Evolutionary conservation across 306 rosid species (phyloP).

Genomic region (Malus asiatica): DNA sequence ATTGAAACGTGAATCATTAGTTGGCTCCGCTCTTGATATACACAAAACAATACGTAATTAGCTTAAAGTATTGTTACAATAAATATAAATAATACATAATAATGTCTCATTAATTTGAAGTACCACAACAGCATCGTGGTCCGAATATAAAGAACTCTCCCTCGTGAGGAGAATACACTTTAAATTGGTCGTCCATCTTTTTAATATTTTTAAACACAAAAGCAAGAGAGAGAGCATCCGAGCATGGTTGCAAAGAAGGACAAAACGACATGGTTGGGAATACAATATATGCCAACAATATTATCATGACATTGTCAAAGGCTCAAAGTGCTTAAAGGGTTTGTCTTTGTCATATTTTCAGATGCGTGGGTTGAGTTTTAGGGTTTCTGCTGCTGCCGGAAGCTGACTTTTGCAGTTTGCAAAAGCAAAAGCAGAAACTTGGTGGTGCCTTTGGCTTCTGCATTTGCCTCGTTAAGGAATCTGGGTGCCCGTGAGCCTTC

Average conservation of each 20-base stretch:
- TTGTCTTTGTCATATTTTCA: slow-evolving; percentile 4
- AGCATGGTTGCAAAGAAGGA: slow-evolving; percentile 24
- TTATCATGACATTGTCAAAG: slow-evolving; percentile 34
- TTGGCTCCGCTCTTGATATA: too few species aligned
- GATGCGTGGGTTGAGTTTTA: slow-evolving; percentile 8
- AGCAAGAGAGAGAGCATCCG: slow-evolving; percentile 40
- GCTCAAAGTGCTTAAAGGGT: not conserved
- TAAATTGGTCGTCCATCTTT: slow-evolving; percentile 30
- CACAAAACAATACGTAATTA: too few species aligned
- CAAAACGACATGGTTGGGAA: not conserved
- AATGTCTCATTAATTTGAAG: too few species aligned
- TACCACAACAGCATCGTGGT: too few species aligned
- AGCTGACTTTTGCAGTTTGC: slow-evolving; percentile 23
- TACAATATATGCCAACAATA: not conserved
- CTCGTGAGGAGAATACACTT: slow-evolving; percentile 18
- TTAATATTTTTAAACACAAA: slow-evolving; percentile 29
- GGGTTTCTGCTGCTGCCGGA: slow-evolving; percentile 17
- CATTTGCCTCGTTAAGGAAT: slow-evolving; percentile 75
- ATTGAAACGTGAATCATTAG: too few species aligned
- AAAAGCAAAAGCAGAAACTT: slow-evolving; percentile 16
- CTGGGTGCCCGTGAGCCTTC: slow-evolving; percentile 25
- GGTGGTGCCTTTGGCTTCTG: not conserved
- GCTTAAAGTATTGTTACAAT: too few species aligned
- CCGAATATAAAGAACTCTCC: too few species aligned
- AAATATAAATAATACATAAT: too few species aligned